Conservation (phyloP, 768 basidiomycete genomes). For the Suillus plorans region DNA sequence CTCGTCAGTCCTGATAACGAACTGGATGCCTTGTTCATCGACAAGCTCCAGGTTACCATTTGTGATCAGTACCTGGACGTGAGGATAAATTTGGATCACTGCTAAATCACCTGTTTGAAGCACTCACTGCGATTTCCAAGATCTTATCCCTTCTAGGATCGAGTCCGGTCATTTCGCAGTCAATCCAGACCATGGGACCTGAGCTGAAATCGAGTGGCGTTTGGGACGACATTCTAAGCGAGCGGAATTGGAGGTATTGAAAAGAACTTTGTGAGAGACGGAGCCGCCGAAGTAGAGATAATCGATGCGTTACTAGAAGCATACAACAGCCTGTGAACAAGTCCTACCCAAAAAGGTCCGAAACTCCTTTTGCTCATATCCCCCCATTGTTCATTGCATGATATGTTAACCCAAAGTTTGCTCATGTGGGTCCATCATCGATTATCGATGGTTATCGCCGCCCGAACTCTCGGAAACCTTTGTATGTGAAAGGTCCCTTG, state of each 20-base stretch:
- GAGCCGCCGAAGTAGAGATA: neutral
- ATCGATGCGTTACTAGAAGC: neutral
- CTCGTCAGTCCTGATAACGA: constrained; percentile 73
- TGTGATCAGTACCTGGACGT: constrained; percentile 75
- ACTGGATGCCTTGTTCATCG: constrained; percentile 72
- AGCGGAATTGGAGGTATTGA: neutral
- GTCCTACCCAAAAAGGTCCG: neutral
- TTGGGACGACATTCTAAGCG: constrained; percentile 11
- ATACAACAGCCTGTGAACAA: neutral
- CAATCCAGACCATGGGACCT: constrained; percentile 79
- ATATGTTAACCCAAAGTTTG: too few species aligned
- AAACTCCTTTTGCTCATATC: neutral
- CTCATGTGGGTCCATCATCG: too few species aligned
- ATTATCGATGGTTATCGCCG: too few species aligned
- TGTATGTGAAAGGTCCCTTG: neutral
- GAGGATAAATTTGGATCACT: neutral
- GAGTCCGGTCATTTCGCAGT: constrained; percentile 88
- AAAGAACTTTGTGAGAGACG: neutral
- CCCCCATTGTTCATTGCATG: too few species aligned
- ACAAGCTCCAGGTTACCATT: constrained; percentile 79
- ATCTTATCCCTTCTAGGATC: constrained; percentile 65
- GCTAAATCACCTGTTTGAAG: neutral
- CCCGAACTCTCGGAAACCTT: neutral
- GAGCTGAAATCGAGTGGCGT: constrained; percentile 46
- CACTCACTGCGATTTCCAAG: constrained; percentile 73